Base-by-base conservation (phyloP, 345 rosid species). In the Populus euphratica region DNA sequence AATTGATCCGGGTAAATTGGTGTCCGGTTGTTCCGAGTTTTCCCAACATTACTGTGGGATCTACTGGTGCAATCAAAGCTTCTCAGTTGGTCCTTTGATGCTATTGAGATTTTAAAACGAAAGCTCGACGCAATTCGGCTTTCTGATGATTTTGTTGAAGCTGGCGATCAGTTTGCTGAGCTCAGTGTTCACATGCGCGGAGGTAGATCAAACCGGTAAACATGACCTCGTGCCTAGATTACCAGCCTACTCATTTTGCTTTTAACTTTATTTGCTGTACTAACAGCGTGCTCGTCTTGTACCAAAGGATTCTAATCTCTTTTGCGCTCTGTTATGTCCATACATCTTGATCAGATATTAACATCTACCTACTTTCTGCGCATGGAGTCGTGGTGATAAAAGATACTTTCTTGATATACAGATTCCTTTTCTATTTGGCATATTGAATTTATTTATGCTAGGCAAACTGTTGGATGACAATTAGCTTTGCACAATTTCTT, bases 171-270 rank as follows among this genome's bases (percentile, higher is more conserved):
- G 79, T 96, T 94, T 85, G 99, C 97, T 36, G 99, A 96, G 84
- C 97, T 94, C 11, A 97, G 99, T 70, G 99, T 97, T 8, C 99
- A 96, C 76, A 88, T 94, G 99, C 97, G 93, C 3, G 99, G 92
- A 76, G 99, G 98, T 63, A 94, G 85, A 87, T 72, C 73, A 31
- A 43, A 41, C 39, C 29, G 67, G 36, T 50, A 9, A 21, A 8
- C 50, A 13, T 13, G 7, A 65, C 39, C 33, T 75, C 52, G 54
- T 61, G 50, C 23, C 17, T 49, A 78, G 63, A 3, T 56, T 67
- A 39, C 27, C 38, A 20, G 35, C 36, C 8, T 20, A 27, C 23
- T 69, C 39, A 20, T 6, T 18, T 29, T 29, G 35, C 23, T 18
- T 27, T 63, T 52, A 36, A 65, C 54, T 38, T 6, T 21, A 25